phyloP scores from a whole-genome alignment of 2,329 filamentous ascomycete genomes.

The Gremmenia infestans region DNA sequence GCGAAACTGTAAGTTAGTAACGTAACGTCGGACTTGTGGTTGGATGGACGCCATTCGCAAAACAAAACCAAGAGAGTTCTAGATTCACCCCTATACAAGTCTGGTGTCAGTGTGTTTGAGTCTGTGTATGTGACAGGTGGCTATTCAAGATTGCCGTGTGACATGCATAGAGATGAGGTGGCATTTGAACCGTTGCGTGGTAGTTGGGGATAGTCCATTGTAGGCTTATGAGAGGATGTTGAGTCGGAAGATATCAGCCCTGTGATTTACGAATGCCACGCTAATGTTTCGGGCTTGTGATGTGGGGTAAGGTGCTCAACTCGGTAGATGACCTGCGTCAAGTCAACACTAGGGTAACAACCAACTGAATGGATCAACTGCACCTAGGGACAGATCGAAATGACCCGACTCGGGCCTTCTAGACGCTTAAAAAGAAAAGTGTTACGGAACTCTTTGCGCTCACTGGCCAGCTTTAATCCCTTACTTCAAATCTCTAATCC shows the following conservation, averaged over 20 bases:
- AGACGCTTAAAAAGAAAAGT: no score
- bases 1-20: background rate
- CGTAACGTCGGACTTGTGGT: background rate
- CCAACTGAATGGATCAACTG: no score
- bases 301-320: background rate
- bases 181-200: background rate
- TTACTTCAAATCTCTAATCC: no score
- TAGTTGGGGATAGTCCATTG: background rate
- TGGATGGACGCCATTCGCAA: background rate
- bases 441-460: no score
- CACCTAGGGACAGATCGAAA: no score
- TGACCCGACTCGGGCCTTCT: no score
- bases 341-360: no score
- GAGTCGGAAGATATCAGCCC: background rate
- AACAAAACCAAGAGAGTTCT: background rate
- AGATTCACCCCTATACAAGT: background rate
- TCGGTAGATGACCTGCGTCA: no score
- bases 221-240: background rate
- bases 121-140: background rate
- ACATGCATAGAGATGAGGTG: background rate
- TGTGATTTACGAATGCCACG: conserved; percentile 1
- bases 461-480: no score
- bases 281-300: conserved; percentile 1
- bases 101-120: background rate
- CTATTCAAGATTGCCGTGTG: conserved; percentile 1